Percentiles rank a stretch among this genome's conserved stretches.
Conservation (phyloP, 2,329 filamentous ascomycete genomes). For the Penicillium frequentans region DNA sequence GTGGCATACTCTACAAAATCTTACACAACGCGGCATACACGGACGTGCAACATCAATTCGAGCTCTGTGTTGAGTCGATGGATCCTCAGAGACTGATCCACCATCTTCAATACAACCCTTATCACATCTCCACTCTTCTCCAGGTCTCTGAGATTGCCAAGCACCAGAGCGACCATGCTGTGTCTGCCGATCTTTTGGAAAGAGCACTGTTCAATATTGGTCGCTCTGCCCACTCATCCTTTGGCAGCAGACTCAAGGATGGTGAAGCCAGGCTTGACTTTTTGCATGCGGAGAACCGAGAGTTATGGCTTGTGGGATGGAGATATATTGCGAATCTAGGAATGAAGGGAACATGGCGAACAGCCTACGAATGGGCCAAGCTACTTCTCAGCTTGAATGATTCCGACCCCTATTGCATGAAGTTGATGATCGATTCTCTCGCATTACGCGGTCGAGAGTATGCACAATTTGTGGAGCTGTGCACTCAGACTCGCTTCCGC, state of each 20-base stretch:
- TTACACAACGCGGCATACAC: conserved; percentile 74
- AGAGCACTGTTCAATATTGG: conserved; percentile 91
- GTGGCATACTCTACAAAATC: conserved; percentile 72
- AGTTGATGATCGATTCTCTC: conserved; percentile 77
- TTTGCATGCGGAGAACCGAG: conserved; percentile 78
- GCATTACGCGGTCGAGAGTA: conserved; percentile 79
- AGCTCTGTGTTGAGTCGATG: conserved; percentile 74
- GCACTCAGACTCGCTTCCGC: conserved; percentile 53
- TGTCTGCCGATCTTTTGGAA: conserved; percentile 84
- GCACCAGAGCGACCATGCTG: conserved; percentile 82
- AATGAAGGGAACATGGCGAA: conserved; percentile 90
- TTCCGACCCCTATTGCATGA: conserved; percentile 78
- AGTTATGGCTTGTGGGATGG: conserved; percentile 88
- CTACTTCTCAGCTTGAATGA: conserved; percentile 74
- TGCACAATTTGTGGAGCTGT: conserved; percentile 71
- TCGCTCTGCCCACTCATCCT: conserved; percentile 80
- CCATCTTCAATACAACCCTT: conserved; percentile 73
- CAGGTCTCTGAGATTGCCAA: conserved; percentile 91
- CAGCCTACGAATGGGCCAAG: conserved; percentile 91
- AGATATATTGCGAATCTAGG: conserved; percentile 83
- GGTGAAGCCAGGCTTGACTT: conserved; percentile 84
- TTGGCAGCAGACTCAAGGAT: conserved; percentile 70
- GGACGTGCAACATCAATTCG: conserved; percentile 72
- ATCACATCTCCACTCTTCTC: conserved; percentile 90
- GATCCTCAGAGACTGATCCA: conserved; percentile 81